phyloP scores from a whole-genome alignment of 768 basidiomycete genomes.

The Pseudohyphozyma bogoriensis region DNA sequence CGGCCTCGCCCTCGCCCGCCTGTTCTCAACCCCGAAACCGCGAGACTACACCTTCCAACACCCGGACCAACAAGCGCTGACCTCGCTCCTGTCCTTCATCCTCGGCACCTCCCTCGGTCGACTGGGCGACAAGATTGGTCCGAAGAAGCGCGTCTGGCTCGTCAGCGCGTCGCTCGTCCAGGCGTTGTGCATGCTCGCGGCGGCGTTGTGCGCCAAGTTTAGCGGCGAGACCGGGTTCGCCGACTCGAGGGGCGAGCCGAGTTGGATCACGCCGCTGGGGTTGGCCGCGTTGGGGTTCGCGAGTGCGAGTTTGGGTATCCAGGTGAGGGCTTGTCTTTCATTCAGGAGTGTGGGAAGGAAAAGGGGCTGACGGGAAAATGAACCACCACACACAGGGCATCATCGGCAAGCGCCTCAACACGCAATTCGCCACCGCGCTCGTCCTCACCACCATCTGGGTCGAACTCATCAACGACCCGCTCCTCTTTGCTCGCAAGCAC shows the following conservation, averaged over 20 bases:
- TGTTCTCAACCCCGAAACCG: constrained; percentile 44
- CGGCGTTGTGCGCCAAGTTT: constrained; percentile 15
- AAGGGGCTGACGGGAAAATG: background rate
- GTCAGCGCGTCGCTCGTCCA: constrained; percentile 15
- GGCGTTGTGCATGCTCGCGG: constrained; percentile 17
- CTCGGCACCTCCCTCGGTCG: constrained; percentile 42
- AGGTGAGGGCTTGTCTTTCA: constrained; percentile 37
- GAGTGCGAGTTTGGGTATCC: constrained; percentile 68
- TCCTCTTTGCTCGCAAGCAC: constrained; percentile 52
- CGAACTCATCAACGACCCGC: constrained; percentile 71
- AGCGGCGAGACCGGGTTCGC: constrained; percentile 1
- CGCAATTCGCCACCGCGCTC: constrained; percentile 69
- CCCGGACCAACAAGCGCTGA: constrained; percentile 49
- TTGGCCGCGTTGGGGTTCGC: constrained; percentile 68
- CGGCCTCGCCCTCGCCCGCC: constrained; percentile 52
- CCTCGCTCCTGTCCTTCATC: constrained; percentile 25
- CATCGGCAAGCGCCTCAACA: constrained; percentile 66
- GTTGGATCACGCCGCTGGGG: constrained; percentile 39
- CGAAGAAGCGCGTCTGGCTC: constrained; percentile 14
- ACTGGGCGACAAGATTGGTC: constrained; percentile 69
- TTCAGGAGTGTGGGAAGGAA: rapidly evolving
- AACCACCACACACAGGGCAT: constrained; percentile 47
- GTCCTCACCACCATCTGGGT: constrained; percentile 59
- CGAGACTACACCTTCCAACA: constrained; percentile 32
- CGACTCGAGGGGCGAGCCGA: background rate